Evolutionary conservation across 2,329 filamentous ascomycete genomes (phyloP).

Genomic region (Penicillium italicum): DNA sequence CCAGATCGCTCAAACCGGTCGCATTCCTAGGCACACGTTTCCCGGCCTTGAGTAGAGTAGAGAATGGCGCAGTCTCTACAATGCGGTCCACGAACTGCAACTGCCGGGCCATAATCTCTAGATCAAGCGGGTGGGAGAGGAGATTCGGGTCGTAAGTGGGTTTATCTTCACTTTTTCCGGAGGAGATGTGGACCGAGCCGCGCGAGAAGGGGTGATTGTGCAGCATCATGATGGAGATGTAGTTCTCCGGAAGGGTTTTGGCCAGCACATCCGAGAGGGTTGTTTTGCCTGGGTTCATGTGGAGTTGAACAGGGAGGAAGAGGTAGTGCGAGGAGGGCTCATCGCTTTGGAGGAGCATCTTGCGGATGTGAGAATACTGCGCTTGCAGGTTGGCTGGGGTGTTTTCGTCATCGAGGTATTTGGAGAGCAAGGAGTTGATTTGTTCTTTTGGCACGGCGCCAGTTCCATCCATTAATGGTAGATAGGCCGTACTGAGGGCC

Average conservation of each 20-base stretch:
- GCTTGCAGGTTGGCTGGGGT: constrained; percentile 1
- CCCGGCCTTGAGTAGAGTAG: constrained; percentile 14
- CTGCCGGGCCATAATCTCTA: constrained; percentile 39
- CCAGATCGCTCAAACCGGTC: constrained; percentile 13
- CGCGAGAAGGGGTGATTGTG: constrained; percentile 35
- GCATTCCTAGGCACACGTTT: constrained; percentile 10
- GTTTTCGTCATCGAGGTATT: neutral
- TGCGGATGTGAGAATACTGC: constrained; percentile 15
- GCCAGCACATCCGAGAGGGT: constrained; percentile 13
- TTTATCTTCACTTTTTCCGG: constrained; percentile 28
- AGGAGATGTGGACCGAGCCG: constrained; percentile 31
- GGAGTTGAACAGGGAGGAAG: constrained; percentile 12
- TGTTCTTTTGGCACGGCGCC: constrained; percentile 11
- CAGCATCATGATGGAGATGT: constrained; percentile 20
- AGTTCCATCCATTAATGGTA: constrained; percentile 24
- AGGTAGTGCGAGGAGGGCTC: constrained; percentile 16
- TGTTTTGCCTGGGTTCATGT: constrained; percentile 16
- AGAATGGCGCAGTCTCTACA: constrained; percentile 19
- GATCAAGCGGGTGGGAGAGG: constrained; percentile 43
- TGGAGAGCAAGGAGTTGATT: constrained; percentile 7
- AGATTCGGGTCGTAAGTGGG: constrained; percentile 48
- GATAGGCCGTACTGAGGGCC: constrained; percentile 24
- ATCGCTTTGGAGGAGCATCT: constrained; percentile 10
- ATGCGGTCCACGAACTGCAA: constrained; percentile 25
- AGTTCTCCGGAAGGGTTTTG: constrained; percentile 18